Percentiles rank a stretch among this genome's conserved stretches.
Conservation (phyloP, 1,284 basidiomycete genomes). For the Cryptococcus jaspeensis region DNA sequence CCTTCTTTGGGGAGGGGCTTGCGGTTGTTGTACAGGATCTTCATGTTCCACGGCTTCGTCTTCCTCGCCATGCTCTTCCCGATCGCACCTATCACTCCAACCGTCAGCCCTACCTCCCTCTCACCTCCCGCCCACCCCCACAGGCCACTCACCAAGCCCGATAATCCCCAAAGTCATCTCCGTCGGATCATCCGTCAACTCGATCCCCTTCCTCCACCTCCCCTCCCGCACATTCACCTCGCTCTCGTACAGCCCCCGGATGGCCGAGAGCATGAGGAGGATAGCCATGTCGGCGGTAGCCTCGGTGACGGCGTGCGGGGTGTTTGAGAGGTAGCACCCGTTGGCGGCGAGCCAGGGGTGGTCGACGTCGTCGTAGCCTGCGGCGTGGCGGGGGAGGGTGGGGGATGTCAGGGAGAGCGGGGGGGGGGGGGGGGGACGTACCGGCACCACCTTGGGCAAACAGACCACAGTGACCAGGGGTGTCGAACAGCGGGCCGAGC, state of each 20-base stretch:
- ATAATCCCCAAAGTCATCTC: conserved; percentile 24
- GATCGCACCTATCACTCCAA: conserved; percentile 19
- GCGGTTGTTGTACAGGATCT: conserved; percentile 32
- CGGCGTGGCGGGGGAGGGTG: too few relatives aligned
- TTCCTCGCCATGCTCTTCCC: conserved; percentile 29
- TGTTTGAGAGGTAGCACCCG: conserved; percentile 25
- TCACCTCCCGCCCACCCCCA: too few relatives aligned
- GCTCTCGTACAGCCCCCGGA: conserved; percentile 19
- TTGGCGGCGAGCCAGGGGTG: conserved; percentile 17
- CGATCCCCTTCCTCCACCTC: conserved; percentile 22
- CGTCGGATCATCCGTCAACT: conserved; percentile 20
- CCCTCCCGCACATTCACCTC: conserved; percentile 19
- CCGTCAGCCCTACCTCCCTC: not conserved
- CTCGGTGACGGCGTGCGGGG: conserved; percentile 27
- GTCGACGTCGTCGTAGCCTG: conserved; percentile 28
- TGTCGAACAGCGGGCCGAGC: conserved; percentile 21
- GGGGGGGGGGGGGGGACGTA: not conserved
- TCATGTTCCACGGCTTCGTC: conserved; percentile 26
- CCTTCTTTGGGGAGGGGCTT: conserved; percentile 19
- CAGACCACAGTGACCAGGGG: conserved; percentile 21
- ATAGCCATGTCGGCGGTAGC: conserved; percentile 31
- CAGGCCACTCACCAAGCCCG: conserved; percentile 27
- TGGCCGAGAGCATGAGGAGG: conserved; percentile 22
- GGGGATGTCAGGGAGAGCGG: not conserved
- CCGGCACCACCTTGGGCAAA: conserved; percentile 26